Evolutionary conservation across 169 alveolate genomes (phyloP), one percentile per base, ranked within the genome.

Genomic region (Condylostoma magnum): DNA sequence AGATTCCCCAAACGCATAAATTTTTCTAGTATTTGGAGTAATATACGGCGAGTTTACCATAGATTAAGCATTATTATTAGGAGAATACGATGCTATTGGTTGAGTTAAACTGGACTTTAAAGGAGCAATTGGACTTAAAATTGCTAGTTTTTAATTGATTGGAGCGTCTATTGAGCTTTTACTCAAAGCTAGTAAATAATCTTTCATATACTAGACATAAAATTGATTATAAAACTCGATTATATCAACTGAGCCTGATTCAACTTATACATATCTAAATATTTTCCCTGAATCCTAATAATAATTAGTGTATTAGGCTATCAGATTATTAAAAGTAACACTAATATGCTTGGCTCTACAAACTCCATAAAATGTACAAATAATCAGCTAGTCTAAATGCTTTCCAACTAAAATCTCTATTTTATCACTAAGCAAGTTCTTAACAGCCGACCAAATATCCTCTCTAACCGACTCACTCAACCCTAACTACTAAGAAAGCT

Each of bases 321-420:
- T 65, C 12, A 82, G 74, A 6, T 69, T 52, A 20, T 54, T 65
- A 43, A 82, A 77, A 28, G 69, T 44, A 28, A 27, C 10, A 3
- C 10, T 27, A 20, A 25, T 65, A 18, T 44, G 41, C 1, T 48
- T 30, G 1, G 70, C 27, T 54, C 66, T 82, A 43, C 89, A 82
- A 10, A 82, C 85, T 6, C 80, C 84, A 51, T 76, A 82, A 0
- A 82, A 54, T 10, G 85, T 50, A 55, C 89, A 82, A 56, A 82
- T 60, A 22, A 82, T 71, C 0, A 82, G 37, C 28, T 77, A 58
- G 47, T 82, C 89, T 0, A 82, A 48, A 30, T 77, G 84, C 56
- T 85, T 69, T 34, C 72, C 53, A 10, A 65, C 31, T n/a, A 82
- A 55, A n/a, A 82, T 20, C n/a, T 60, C 33, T 1, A 79, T 67